These are phyloP conservation scores for Magnolia officinalis DNA, from an alignment of 164 flowering plant species.

Conservation along the genomic window DNA sequence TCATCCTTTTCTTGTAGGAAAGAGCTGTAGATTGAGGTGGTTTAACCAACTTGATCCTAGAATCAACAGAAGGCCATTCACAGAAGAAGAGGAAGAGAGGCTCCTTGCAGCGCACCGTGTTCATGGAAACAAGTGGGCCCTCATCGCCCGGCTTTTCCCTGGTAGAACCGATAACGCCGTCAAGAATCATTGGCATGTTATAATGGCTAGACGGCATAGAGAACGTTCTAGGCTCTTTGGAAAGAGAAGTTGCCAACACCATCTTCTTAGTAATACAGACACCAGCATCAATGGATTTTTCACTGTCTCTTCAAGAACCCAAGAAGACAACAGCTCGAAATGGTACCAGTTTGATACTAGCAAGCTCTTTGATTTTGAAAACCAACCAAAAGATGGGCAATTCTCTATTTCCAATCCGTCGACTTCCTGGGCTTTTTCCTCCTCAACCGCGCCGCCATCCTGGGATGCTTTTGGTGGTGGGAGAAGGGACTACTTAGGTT, in stretches of 20 bases:
- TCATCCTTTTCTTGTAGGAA: slow-evolving; percentile 37
- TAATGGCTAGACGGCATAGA: slow-evolving; percentile 77
- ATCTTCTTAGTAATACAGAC: slow-evolving; percentile 12
- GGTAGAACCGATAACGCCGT: slow-evolving; percentile 90
- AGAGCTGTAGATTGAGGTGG: slow-evolving; percentile 91
- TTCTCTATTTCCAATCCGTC: slow-evolving; percentile 20
- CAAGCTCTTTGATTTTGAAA: slow-evolving; percentile 29
- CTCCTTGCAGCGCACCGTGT: slow-evolving; percentile 65
- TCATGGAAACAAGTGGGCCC: slow-evolving; percentile 86
- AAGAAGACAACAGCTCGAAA: slow-evolving; percentile 16
- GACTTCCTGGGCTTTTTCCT: slow-evolving; percentile 23
- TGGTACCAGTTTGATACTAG: slow-evolving; percentile 19
- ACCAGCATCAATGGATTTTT: slow-evolving; percentile 9
- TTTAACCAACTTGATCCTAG: slow-evolving; percentile 89
- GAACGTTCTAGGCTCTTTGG: slow-evolving; percentile 53
- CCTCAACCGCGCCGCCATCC: slow-evolving; percentile 15
- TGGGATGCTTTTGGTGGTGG: slow-evolving; percentile 16
- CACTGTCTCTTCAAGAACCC: slow-evolving; percentile 15
- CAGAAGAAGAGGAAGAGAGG: slow-evolving; percentile 75
- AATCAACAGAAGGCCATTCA: slow-evolving; percentile 75
- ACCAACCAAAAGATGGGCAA: slow-evolving; percentile 22
- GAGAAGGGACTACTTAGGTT: slow-evolving; percentile 17
- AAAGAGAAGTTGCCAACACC: slow-evolving; percentile 36
- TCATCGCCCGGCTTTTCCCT: slow-evolving; percentile 72
- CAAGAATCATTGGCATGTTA: slow-evolving; percentile 92